Conservation (phyloP, 106 monocot genomes). For the Dendrobium officinale region DNA sequence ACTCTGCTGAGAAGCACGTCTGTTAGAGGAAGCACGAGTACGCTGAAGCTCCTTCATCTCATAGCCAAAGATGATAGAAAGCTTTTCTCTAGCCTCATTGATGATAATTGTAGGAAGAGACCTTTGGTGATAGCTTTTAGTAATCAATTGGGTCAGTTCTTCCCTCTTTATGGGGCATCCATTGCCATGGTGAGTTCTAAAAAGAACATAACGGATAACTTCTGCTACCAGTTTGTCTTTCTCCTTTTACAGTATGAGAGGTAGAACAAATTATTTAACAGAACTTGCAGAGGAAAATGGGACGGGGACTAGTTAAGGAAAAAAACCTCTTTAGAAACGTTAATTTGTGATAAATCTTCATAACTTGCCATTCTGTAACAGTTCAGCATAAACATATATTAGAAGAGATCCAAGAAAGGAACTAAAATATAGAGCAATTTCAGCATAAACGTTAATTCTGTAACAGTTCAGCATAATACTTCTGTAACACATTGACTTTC, state of each 20-base stretch:
- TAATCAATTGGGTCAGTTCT: constrained; percentile 71
- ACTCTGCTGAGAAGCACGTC: constrained; percentile 57
- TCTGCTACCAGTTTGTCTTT: constrained; percentile 95
- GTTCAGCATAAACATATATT: background rate
- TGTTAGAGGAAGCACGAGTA: constrained; percentile 43
- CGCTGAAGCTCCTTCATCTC: constrained; percentile 84
- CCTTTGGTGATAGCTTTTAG: constrained; percentile 77
- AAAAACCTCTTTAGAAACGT: constrained; percentile 41
- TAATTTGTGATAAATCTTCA: constrained; percentile 42
- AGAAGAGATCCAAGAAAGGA: background rate
- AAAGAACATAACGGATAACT: constrained; percentile 71
- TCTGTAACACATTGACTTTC: too few species aligned
- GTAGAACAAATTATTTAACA: background rate
- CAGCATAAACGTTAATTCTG: too few species aligned
- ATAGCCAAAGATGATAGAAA: constrained; percentile 69
- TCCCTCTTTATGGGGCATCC: constrained; percentile 94
- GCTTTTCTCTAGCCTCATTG: constrained; percentile 67
- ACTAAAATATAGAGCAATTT: background rate
- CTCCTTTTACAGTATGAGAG: constrained; percentile 35
- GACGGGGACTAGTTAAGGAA: background rate
- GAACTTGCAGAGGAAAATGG: background rate
- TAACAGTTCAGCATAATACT: too few species aligned
- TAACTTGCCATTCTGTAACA: constrained; percentile 27
- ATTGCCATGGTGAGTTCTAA: constrained; percentile 69
- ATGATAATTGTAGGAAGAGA: constrained; percentile 64